phyloP scores from a whole-genome alignment of 495 filamentous ascomycete genomes.

The Aspergillus egyptiacus region DNA sequence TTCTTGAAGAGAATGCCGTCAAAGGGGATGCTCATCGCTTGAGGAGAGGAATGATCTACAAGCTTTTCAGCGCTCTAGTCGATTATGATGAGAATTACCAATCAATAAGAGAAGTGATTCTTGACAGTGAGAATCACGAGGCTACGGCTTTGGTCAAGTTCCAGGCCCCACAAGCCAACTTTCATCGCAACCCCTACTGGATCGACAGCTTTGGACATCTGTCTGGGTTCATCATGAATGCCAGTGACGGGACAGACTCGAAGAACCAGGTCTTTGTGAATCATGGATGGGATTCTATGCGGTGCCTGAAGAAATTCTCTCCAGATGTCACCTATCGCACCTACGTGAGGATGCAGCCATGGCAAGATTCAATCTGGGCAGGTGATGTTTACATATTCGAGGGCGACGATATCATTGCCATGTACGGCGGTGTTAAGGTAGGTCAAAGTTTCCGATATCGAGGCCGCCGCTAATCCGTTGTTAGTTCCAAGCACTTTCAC shows the following conservation, averaged over 20 bases:
- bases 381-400: constrained; percentile 52
- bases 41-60: constrained; percentile 64
- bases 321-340: constrained; percentile 61
- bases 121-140: constrained; percentile 64
- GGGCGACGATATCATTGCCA: constrained; percentile 54
- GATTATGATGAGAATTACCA: constrained; percentile 59
- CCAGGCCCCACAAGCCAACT: constrained; percentile 57
- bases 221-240: constrained; percentile 77
- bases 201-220: constrained; percentile 61
- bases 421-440: constrained; percentile 59
- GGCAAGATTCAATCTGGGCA: constrained; percentile 37
- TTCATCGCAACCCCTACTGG: constrained; percentile 63
- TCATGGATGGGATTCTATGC: constrained; percentile 70
- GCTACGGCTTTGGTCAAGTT: constrained; percentile 65
- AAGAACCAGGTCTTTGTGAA: constrained; percentile 68
- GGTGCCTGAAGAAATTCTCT: constrained; percentile 59
- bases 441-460: constrained; percentile 18
- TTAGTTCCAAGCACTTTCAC: constrained; percentile 60
- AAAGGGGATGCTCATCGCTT: constrained; percentile 42
- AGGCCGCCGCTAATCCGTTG: background rate
- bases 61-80: constrained; percentile 63
- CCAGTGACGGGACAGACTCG: constrained; percentile 64
- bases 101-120: constrained; percentile 65
- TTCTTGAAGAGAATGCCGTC: constrained; percentile 26
- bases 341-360: constrained; percentile 61